phyloP scores from a whole-genome alignment of 1,284 basidiomycete genomes.

The Tranzscheliella williamsii region DNA sequence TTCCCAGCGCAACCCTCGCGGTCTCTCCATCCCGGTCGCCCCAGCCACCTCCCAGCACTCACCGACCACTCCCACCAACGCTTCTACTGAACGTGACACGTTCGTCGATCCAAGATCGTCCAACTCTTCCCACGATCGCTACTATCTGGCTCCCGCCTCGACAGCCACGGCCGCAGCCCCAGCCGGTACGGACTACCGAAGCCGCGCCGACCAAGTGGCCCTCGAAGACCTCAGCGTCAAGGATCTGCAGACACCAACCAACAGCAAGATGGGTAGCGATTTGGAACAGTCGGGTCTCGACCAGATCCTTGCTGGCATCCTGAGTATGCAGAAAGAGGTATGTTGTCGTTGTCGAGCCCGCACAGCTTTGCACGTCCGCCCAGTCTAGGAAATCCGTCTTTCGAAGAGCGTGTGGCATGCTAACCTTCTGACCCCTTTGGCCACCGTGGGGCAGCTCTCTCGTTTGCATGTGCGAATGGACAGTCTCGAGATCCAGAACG shows the following conservation, averaged over 20 bases:
- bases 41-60: neutral
- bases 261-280: constrained; percentile 17
- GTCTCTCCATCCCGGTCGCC: constrained; percentile 1
- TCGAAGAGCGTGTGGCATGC: too few relatives aligned
- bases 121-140: too few relatives aligned
- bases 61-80: neutral
- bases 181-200: too few relatives aligned
- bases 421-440: too few relatives aligned
- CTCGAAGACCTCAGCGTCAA: neutral
- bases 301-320: constrained; percentile 52
- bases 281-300: constrained; percentile 24
- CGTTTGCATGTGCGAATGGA: constrained; percentile 49
- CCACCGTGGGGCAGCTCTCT: too few relatives aligned
- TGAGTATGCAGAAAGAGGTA: constrained; percentile 54
- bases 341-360: too few relatives aligned
- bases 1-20: neutral
- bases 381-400: too few relatives aligned
- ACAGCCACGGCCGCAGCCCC: too few relatives aligned
- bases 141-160: too few relatives aligned
- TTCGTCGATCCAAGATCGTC: neutral
- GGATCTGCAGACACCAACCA: neutral
- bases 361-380: too few relatives aligned
- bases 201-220: neutral
- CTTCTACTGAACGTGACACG: too few relatives aligned
- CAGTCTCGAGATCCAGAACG: constrained; percentile 33